Conservation (phyloP, 2,329 filamentous ascomycete species). For the Pyricularia pennisetigena region DNA sequence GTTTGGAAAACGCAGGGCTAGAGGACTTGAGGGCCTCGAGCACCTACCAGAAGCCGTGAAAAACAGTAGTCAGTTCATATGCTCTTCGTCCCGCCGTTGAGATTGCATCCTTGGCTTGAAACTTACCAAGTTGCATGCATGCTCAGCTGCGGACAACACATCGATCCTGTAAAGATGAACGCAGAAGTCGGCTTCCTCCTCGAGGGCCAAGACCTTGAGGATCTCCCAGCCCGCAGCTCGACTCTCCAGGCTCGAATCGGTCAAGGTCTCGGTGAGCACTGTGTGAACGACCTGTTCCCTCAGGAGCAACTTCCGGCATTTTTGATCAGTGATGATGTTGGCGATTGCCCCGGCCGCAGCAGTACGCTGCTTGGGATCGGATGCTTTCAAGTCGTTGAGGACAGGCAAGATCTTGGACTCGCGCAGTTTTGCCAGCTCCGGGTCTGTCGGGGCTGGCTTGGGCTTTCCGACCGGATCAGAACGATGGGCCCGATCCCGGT, state of each 20-base stretch:
- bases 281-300: conserved; percentile 56
- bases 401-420: conserved; percentile 55
- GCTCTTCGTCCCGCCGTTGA: neutral
- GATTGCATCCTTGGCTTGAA: neutral
- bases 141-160: conserved; percentile 48
- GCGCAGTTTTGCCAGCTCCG: conserved; percentile 52
- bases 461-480: conserved; percentile 46
- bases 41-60: conserved; percentile 10
- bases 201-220: conserved; percentile 47
- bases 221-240: conserved; percentile 60
- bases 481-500: conserved; percentile 37
- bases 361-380: conserved; percentile 49
- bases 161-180: conserved; percentile 55
- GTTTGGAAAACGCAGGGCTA: conserved; percentile 32
- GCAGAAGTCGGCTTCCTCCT: conserved; percentile 58
- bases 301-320: conserved; percentile 54
- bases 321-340: conserved; percentile 51
- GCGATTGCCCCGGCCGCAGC: conserved; percentile 49
- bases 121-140: conserved; percentile 42
- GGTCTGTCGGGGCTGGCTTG: conserved; percentile 51
- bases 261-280: conserved; percentile 53
- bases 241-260: conserved; percentile 52
- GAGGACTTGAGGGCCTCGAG: conserved; percentile 25
- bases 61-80: conserved; percentile 6
- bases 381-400: conserved; percentile 47